A percentile compares a stretch with the other conserved stretches of the same genome.
Conservation (phyloP, 140 eudicot genomes). For the Cichorium intybus region DNA sequence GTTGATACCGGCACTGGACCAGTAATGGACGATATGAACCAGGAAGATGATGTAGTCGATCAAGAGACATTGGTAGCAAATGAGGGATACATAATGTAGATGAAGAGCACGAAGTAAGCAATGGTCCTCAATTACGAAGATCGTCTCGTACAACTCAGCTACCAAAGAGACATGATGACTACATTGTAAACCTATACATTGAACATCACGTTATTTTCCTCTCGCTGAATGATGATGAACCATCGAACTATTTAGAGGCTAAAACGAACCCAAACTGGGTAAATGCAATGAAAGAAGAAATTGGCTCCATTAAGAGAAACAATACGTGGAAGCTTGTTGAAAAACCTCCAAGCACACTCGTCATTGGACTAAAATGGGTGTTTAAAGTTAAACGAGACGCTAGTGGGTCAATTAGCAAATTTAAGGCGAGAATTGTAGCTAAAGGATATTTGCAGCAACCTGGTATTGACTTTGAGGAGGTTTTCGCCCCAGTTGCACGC, state of each 20-base stretch:
- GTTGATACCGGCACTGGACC: too few relatives aligned
- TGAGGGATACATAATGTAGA: too few relatives aligned
- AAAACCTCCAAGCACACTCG: background rate
- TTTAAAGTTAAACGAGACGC: constrained; percentile 8
- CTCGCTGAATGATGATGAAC: background rate
- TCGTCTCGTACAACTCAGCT: too few relatives aligned
- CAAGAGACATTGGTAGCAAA: too few relatives aligned
- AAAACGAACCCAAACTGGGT: background rate
- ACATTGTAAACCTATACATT: too few relatives aligned
- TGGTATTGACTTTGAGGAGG: constrained; percentile 9
- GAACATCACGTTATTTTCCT: too few relatives aligned
- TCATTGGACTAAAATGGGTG: background rate
- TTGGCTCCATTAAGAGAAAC: background rate
- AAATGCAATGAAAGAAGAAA: background rate
- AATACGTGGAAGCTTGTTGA: background rate
- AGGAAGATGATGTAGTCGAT: too few relatives aligned
- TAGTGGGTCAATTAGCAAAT: background rate
- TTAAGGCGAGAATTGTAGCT: constrained; percentile 3
- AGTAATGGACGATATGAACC: too few relatives aligned
- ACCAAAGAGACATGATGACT: too few relatives aligned
- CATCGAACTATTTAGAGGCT: background rate
- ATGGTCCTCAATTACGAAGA: too few relatives aligned
- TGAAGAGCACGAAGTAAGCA: too few relatives aligned
- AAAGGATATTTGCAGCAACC: background rate
- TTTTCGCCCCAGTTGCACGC: constrained; percentile 3